Percentiles rank a stretch among this genome's conserved stretches.
Conservation (phyloP, 2,329 filamentous ascomycete species). For the Pyricularia sp. region DNA sequence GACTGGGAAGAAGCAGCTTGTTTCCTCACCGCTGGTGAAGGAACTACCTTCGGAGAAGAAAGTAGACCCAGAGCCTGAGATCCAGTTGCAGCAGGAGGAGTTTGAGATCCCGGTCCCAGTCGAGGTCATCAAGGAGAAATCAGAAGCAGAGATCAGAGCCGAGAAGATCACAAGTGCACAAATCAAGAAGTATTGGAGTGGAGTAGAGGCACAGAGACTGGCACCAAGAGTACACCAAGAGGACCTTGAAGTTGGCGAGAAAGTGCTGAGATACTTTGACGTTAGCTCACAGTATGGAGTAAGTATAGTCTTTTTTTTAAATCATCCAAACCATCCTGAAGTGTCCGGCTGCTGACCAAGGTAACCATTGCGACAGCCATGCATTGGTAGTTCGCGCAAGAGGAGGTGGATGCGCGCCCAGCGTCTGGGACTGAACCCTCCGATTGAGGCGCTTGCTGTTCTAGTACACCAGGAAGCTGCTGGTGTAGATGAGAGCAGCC, state of each 20-base stretch:
- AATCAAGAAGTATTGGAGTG: slow-evolving; percentile 65
- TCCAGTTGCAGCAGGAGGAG: slow-evolving; percentile 12
- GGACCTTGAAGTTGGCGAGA: slow-evolving; percentile 60
- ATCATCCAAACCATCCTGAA: slow-evolving; percentile 54
- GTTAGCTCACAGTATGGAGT: slow-evolving; percentile 85
- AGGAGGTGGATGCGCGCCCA: slow-evolving; percentile 85
- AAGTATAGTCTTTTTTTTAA: slow-evolving; percentile 37
- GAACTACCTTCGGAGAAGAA: slow-evolving; percentile 9
- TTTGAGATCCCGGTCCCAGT: slow-evolving; percentile 11
- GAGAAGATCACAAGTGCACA: slow-evolving; percentile 52
- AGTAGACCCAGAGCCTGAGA: slow-evolving; percentile 14
- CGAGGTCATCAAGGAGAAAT: slow-evolving; percentile 22
- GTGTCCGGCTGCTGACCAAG: slow-evolving; percentile 31
- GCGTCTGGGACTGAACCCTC: slow-evolving; percentile 68
- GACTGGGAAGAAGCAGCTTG: slow-evolving; percentile 30
- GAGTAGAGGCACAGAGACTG: slow-evolving; percentile 54
- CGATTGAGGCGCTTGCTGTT: slow-evolving; percentile 80
- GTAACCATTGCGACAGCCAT: slow-evolving; percentile 46
- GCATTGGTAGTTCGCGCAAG: slow-evolving; percentile 67
- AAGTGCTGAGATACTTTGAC: slow-evolving; percentile 84
- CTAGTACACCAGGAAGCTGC: slow-evolving; percentile 55
- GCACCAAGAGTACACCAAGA: slow-evolving; percentile 67
- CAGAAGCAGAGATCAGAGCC: slow-evolving; percentile 43
- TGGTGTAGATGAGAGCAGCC: slow-evolving; percentile 25
- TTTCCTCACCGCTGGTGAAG: slow-evolving; percentile 7